Conservation (phyloP, 768 basidiomycete genomes). For the Boletus barrowsii region DNA sequence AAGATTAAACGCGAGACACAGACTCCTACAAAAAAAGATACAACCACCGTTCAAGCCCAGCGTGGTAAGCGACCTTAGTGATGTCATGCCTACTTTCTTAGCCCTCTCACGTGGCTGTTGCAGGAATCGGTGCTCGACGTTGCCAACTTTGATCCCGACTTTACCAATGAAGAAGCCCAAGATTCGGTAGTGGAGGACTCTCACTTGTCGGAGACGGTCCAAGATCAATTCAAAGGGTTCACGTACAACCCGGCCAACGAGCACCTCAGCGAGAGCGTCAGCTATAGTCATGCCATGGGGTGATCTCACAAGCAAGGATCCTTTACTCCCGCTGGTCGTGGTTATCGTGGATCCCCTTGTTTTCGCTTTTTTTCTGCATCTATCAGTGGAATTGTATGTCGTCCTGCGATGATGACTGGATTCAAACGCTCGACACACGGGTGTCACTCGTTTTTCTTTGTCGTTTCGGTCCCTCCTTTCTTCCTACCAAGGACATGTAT, state of each 20-base stretch:
- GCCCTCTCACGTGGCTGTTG: slow-evolving; percentile 7
- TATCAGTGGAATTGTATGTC: neutral
- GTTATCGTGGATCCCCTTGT: slow-evolving; percentile 2
- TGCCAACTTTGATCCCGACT: slow-evolving; percentile 96
- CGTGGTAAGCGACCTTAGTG: slow-evolving; percentile 56
- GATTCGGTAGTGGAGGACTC: slow-evolving; percentile 97
- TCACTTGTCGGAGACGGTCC: slow-evolving; percentile 89
- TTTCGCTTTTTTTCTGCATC: neutral
- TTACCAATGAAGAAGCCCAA: slow-evolving; percentile 91
- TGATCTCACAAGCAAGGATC: slow-evolving; percentile 7
- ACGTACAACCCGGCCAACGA: slow-evolving; percentile 86
- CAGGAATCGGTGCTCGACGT: slow-evolving; percentile 92
- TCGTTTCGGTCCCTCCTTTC: neutral
- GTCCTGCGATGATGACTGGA: neutral
- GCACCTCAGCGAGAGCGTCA: slow-evolving; percentile 81
- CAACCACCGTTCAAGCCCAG: slow-evolving; percentile 97
- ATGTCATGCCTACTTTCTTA: neutral
- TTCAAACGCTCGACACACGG: neutral
- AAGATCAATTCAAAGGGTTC: slow-evolving; percentile 92
- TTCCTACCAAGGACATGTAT: neutral
- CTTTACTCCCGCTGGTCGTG: slow-evolving; percentile 22
- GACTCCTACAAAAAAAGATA: slow-evolving; percentile 88
- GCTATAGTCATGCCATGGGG: slow-evolving; percentile 44
- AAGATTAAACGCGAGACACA: slow-evolving; percentile 24
- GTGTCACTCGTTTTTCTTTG: neutral